These are phyloP conservation scores for Fagus crenata DNA, from an alignment of 306 rosid genomes.

Conservation along the genomic window DNA sequence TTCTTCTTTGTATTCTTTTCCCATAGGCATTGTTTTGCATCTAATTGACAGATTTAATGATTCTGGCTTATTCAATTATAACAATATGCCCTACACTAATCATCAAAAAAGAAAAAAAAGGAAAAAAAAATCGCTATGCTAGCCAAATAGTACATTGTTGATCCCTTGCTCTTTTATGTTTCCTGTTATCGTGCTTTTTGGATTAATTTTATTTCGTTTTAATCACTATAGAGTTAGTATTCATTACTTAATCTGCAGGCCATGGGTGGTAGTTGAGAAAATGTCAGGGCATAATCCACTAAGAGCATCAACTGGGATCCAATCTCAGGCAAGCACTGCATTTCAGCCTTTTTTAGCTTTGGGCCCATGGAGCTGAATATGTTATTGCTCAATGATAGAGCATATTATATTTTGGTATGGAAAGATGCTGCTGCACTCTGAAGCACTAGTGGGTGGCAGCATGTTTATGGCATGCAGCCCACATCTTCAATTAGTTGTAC, in stretches of 20 bases:
- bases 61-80: not conserved
- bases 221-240: conserved; percentile 13
- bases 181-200: conserved; percentile 9
- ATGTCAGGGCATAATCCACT: conserved; percentile 31
- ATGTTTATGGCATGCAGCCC: not conserved
- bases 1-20: not conserved
- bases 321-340: conserved; percentile 48
- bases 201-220: conserved; percentile 2
- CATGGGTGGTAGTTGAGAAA: conserved; percentile 63
- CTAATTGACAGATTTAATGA: not conserved
- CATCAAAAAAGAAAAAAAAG: not conserved
- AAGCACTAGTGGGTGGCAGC: not conserved
- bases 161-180: conserved; percentile 6
- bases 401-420: not conserved
- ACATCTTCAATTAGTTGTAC: not conserved
- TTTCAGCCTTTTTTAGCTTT: not conserved
- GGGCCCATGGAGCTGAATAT: not conserved
- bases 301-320: conserved; percentile 43
- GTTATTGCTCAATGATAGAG: conserved; percentile 24
- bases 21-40: not conserved
- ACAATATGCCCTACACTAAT: not conserved
- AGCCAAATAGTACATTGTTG: not conserved
- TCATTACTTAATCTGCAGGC: conserved; percentile 52
- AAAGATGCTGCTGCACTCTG: not conserved
- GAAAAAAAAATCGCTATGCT: not conserved